A percentile compares a stretch with the other conserved stretches of the same genome.
These are phyloP conservation scores for Colletotrichum graminicola DNA, from an alignment of 2,329 filamentous ascomycete species.

Conservation along the genomic window DNA sequence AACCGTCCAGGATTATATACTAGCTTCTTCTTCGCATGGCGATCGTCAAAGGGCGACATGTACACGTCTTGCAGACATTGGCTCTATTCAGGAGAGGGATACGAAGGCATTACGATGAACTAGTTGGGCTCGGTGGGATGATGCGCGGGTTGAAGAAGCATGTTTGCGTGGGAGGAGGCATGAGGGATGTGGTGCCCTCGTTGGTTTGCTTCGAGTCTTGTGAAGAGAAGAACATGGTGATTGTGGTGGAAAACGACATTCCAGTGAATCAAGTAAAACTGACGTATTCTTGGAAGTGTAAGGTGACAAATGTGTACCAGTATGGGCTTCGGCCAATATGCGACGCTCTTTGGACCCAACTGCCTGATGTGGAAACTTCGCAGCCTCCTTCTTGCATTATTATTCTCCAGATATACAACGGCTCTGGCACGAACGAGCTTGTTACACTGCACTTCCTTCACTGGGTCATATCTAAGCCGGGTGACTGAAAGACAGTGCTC, in stretches of 20 bases:
- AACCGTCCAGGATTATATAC: constrained; percentile 12
- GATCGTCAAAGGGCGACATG: constrained; percentile 2
- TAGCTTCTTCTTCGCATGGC: constrained; percentile 17
- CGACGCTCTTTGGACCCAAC: not conserved
- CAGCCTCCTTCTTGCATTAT: not conserved
- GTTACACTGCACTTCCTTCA: not conserved
- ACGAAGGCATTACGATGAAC: not conserved
- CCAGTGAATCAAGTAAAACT: not conserved
- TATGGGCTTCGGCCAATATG: not conserved
- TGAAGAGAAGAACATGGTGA: constrained; percentile 1
- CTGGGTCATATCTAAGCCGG: not conserved
- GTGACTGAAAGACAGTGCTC: not conserved
- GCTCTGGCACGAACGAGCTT: not conserved
- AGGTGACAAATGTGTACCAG: not conserved
- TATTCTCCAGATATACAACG: too few relatives aligned
- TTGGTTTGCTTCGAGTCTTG: not conserved
- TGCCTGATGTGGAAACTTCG: not conserved
- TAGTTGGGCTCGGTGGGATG: not conserved
- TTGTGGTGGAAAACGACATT: constrained; percentile 2
- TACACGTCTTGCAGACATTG: not conserved
- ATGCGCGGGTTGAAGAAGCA: too few relatives aligned
- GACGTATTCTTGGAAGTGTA: not conserved
- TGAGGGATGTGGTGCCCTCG: not conserved
- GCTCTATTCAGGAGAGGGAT: not conserved
- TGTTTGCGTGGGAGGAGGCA: not conserved